A percentile compares a stretch with the other conserved stretches of the same genome.
Evolutionary conservation across 768 basidiomycete genomes (phyloP).

Genomic region (Ramaria rubella): DNA sequence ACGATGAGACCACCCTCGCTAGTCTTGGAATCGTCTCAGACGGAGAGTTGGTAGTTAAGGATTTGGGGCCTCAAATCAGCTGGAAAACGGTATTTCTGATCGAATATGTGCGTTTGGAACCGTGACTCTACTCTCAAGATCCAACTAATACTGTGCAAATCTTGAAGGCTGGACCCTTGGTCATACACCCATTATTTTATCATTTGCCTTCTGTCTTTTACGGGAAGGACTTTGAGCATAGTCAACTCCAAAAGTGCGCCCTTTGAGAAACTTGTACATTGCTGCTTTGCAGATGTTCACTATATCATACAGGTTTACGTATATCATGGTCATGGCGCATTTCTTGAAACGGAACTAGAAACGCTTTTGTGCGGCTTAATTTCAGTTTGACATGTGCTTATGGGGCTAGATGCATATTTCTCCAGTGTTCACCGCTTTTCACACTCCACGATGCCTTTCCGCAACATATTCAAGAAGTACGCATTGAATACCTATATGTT

Average conservation of each 20-base stretch:
- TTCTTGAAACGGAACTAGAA: constrained; percentile 92
- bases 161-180: constrained; percentile 58
- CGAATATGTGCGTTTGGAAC: constrained; percentile 77
- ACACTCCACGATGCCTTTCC: constrained; percentile 85
- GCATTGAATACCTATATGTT: constrained; percentile 14
- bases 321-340: constrained; percentile 72
- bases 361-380: constrained; percentile 66
- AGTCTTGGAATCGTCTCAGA: constrained; percentile 53
- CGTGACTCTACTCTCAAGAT: too few species aligned
- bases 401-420: too few species aligned
- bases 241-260: constrained; percentile 66
- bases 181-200: constrained; percentile 85
- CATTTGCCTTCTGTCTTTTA: constrained; percentile 65
- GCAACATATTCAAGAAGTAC: constrained; percentile 87
- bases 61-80: constrained; percentile 82
- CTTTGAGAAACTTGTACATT: neutral
- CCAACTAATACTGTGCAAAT: too few species aligned
- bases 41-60: constrained; percentile 72
- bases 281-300: constrained; percentile 9
- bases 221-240: constrained; percentile 62
- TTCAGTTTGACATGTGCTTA: neutral
- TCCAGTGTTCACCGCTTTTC: constrained; percentile 89
- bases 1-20: constrained; percentile 55
- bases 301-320: constrained; percentile 47
- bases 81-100: constrained; percentile 86